Percentiles rank a stretch among this genome's conserved stretches.
These are phyloP conservation scores for Verticillium nonalfalfae DNA, from an alignment of 2,329 filamentous ascomycete species.

Conservation along the genomic window DNA sequence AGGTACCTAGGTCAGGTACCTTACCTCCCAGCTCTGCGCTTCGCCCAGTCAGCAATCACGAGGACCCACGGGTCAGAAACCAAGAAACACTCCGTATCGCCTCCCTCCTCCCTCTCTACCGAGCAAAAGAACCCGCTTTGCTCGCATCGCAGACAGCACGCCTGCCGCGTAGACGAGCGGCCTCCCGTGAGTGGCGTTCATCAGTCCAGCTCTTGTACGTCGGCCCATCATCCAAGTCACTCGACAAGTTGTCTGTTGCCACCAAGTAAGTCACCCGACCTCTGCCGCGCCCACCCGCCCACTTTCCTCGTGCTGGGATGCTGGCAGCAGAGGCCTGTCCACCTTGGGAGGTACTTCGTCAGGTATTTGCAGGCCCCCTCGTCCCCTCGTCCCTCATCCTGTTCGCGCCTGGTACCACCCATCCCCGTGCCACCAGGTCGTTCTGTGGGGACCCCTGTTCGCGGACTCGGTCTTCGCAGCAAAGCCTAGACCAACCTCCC, in stretches of 20 bases:
- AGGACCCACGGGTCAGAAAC: not conserved
- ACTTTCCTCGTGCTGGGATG: not conserved
- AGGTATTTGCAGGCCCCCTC: not conserved
- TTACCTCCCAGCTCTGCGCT: not conserved
- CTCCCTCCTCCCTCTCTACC: not conserved
- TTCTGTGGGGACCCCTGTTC: conserved; percentile 11
- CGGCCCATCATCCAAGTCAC: not conserved
- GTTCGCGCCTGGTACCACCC: conserved; percentile 4
- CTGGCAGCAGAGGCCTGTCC: not conserved
- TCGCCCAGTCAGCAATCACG: not conserved
- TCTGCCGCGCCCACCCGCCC: not conserved
- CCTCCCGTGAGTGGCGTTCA: not conserved
- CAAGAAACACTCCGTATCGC: not conserved
- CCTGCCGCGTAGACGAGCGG: not conserved
- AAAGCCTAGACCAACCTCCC: not conserved
- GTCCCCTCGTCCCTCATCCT: not conserved
- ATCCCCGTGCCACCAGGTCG: conserved; percentile 2
- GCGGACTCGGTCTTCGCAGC: not conserved
- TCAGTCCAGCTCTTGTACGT: not conserved
- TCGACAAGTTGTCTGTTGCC: not conserved
- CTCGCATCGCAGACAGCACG: not conserved
- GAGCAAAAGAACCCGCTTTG: not conserved
- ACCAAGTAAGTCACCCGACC: not conserved
- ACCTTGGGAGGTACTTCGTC: not conserved
- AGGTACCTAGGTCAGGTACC: too few relatives aligned